Conservation (phyloP, 192 early-diverging fungal genomes). For the Gaertneriomyces sp. region DNA sequence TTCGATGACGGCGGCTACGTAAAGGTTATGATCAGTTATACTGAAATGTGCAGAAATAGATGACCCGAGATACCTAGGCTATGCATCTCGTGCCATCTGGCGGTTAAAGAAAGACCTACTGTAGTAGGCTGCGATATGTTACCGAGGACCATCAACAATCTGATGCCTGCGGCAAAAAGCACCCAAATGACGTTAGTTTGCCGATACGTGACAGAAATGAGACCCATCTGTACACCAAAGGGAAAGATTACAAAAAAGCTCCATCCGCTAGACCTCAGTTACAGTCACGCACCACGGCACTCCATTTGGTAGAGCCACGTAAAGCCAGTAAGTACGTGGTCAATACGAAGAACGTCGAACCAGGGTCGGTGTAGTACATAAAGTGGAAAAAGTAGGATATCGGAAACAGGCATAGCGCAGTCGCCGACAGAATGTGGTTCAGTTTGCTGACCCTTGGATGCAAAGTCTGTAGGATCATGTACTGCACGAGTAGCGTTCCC, state of each 20-base stretch:
- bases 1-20: no score
- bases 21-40: no score
- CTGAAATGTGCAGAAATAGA: no score
- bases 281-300: slow-evolving; percentile 54
- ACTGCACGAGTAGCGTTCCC: slow-evolving; percentile 21
- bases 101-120: no score
- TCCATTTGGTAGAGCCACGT: slow-evolving; percentile 38
- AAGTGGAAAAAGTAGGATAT: slow-evolving; percentile 79
- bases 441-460: slow-evolving; percentile 11
- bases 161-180: slow-evolving; percentile 55
- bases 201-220: slow-evolving; percentile 58
- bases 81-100: no score
- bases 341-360: slow-evolving; percentile 77
- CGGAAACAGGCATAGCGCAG: slow-evolving; percentile 65
- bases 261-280: neutral
- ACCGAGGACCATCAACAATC: slow-evolving; percentile 11
- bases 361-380: slow-evolving; percentile 91
- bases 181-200: slow-evolving; percentile 95
- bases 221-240: slow-evolving; percentile 18
- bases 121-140: no score
- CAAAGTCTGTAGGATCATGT: slow-evolving; percentile 4
- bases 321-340: slow-evolving; percentile 58
- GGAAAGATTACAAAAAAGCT: neutral
- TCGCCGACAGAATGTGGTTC: slow-evolving; percentile 8
- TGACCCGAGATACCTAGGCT: no score